Evolutionary conservation across 2,329 filamentous ascomycete genomes (phyloP), one percentile per base, ranked within the genome.

Genomic region (Trichothecium sympodiale): DNA sequence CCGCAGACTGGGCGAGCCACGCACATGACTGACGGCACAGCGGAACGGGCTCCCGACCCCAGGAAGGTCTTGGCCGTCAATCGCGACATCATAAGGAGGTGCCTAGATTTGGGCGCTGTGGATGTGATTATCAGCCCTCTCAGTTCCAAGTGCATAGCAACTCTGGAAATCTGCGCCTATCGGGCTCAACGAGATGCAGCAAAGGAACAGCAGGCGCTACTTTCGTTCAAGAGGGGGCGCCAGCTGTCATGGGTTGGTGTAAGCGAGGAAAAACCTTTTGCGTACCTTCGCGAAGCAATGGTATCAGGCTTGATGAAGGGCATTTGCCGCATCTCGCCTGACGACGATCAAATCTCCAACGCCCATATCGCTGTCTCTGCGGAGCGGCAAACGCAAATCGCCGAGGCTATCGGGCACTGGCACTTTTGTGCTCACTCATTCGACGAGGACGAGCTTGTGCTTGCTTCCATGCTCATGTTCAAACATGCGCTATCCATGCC

Each of bases 161-260:
- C 80, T 20, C 66, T 94, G 34, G 79, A 83, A 41, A 77, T 91
- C 13, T 86, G 89, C 54, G 86, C 83, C 31, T 94, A 93, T 60
- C 79, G 82, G 47, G 77, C 81, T 32, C 81, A 84, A 51, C 83
- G 83, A 55, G 78, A 87, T 47, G 80, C 83, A 16, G 68, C 74
- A 25, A 77, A 74, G 49, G 82, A 88, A 49, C 79, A 86, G 51
- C 71, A 80, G 40, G 74, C 77, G 14, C 71, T 87, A 41, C 54
- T 87, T 38, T 80, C 83, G 40, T 67, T 81, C 40, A 81, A 80
- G 50, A 77, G 80, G 46, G 77, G 80, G 31, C 74, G 87, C 37
- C 93, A 93, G 57, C 75, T 86, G 36, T 94, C 88, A 0, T 94
- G 88, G 88, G 86, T 94, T 29, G 87, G 88, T 17, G 72, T 93